Evolutionary conservation across 2,329 filamentous ascomycete species (phyloP).

Genomic region (Claviceps quebecensis): DNA sequence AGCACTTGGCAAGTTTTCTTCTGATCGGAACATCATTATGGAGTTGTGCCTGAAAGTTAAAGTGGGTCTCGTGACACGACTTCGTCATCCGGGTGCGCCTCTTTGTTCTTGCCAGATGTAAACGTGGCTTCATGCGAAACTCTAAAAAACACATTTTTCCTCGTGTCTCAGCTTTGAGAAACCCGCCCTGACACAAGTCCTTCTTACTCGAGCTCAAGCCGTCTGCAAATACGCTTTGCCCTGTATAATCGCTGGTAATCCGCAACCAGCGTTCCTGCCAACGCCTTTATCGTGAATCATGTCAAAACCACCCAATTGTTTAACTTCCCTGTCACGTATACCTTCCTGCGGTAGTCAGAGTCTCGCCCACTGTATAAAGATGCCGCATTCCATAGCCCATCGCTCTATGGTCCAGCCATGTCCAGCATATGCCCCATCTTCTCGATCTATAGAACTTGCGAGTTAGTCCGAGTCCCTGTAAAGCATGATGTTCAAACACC

Average conservation of each 20-base stretch:
- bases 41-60: neutral
- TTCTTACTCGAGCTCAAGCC: neutral
- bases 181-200: neutral
- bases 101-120: neutral
- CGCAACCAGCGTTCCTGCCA: neutral
- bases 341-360: neutral
- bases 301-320: neutral
- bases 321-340: neutral
- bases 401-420: constrained; percentile 24
- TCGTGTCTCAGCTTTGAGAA: neutral
- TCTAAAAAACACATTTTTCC: neutral
- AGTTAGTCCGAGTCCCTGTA: constrained; percentile 6
- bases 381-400: neutral
- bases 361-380: neutral
- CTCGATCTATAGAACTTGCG: constrained; percentile 45
- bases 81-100: neutral
- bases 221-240: neutral
- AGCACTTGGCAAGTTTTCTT: neutral
- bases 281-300: neutral
- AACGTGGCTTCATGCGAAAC: neutral
- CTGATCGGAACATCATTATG: neutral
- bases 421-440: constrained; percentile 77
- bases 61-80: neutral
- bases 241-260: neutral
- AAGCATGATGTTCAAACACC: neutral